phyloP scores from a whole-genome alignment of 306 rosid species.

The Cucurbita pepo region DNA sequence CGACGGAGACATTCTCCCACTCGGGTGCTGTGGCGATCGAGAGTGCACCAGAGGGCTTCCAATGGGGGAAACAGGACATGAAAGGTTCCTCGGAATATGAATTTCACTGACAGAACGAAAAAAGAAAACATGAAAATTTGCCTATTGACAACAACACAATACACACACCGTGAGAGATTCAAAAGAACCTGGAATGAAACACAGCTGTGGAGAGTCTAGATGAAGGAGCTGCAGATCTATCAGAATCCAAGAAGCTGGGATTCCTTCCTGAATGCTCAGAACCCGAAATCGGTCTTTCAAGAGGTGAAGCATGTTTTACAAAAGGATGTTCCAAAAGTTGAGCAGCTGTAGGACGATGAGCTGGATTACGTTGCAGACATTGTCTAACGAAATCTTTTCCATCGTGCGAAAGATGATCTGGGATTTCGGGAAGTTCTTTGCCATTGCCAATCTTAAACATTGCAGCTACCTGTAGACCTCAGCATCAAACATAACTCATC shows the following conservation, averaged over 20 bases:
- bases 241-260: slow-evolving; percentile 32
- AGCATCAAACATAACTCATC: slow-evolving; percentile 12
- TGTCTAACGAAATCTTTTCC: slow-evolving; percentile 59
- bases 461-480: slow-evolving; percentile 60
- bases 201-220: slow-evolving; percentile 30
- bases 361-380: slow-evolving; percentile 72
- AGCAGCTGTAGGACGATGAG: slow-evolving; percentile 35
- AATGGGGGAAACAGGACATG: slow-evolving; percentile 28
- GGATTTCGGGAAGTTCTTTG: slow-evolving; percentile 63
- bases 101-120: slow-evolving; percentile 14
- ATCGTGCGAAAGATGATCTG: slow-evolving; percentile 54
- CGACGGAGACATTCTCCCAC: slow-evolving; percentile 30
- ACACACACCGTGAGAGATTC: neutral
- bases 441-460: slow-evolving; percentile 76
- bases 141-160: neutral
- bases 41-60: slow-evolving; percentile 25
- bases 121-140: neutral
- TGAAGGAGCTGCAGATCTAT: slow-evolving; percentile 22
- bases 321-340: slow-evolving; percentile 56
- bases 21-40: slow-evolving; percentile 24
- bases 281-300: slow-evolving; percentile 37
- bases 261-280: slow-evolving; percentile 22
- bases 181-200: slow-evolving; percentile 34
- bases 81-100: slow-evolving; percentile 17
- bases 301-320: slow-evolving; percentile 37